phyloP scores from a whole-genome alignment of 2,329 filamentous ascomycete species.

The Conoideocrella luteorostrata region DNA sequence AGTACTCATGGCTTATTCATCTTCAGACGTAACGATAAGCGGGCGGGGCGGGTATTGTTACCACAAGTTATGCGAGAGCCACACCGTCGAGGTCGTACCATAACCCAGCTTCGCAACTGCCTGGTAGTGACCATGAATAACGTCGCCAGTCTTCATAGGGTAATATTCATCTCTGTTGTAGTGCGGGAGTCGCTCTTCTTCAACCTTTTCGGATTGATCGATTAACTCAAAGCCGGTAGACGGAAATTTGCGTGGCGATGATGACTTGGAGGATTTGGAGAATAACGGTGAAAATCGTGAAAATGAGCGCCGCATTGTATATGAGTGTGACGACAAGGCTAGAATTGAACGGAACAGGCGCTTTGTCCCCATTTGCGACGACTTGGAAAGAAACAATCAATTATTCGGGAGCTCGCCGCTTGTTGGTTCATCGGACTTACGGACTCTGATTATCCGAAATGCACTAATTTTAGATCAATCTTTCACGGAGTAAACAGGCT shows the following conservation, averaged over 20 bases:
- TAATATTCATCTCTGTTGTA: constrained; percentile 26
- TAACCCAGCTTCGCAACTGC: constrained; percentile 33
- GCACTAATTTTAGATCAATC: too few species aligned
- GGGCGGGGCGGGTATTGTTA: background rate
- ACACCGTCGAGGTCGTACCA: constrained; percentile 34
- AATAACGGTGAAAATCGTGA: background rate
- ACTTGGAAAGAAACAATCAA: too few species aligned
- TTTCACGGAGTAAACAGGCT: too few species aligned
- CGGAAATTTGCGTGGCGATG: constrained; percentile 9
- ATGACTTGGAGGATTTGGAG: constrained; percentile 1
- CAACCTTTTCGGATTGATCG: constrained; percentile 14
- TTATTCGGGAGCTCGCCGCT: too few species aligned
- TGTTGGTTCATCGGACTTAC: too few species aligned
- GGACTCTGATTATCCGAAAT: too few species aligned
- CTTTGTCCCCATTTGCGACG: constrained; percentile 1
- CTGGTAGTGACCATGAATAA: constrained; percentile 24
- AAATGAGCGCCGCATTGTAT: background rate
- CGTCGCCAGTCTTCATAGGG: constrained; percentile 27
- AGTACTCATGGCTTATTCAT: background rate
- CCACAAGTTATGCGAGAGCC: constrained; percentile 32
- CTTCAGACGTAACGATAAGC: background rate
- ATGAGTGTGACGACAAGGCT: background rate
- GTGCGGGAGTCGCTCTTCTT: constrained; percentile 20
- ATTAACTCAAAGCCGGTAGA: constrained; percentile 14
- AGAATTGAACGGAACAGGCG: background rate